Conservation (phyloP, 176 grass and related monocot genomes). For the Avena eriantha region DNA sequence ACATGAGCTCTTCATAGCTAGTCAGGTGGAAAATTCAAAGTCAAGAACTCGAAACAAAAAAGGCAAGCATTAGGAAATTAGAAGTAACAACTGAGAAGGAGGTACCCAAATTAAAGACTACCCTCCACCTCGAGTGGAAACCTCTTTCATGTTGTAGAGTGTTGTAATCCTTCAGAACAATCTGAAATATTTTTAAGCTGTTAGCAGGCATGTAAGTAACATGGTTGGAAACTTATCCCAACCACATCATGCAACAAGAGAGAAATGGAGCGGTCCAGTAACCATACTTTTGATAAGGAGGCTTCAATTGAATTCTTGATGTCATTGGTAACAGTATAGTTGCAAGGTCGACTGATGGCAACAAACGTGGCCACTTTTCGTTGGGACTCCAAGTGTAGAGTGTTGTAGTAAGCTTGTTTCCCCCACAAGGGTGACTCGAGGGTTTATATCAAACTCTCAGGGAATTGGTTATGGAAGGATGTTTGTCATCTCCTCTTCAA, state of each 20-base stretch:
- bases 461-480: too few species aligned
- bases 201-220: constrained; percentile 16
- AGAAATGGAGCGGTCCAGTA: neutral
- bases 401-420: too few species aligned
- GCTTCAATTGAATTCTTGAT: constrained; percentile 66
- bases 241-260: neutral
- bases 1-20: neutral
- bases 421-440: too few species aligned
- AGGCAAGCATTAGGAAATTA: neutral
- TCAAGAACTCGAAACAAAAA: neutral
- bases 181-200: constrained; percentile 47
- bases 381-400: too few species aligned
- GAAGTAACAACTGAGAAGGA: neutral
- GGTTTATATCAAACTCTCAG: too few species aligned
- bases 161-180: constrained; percentile 85
- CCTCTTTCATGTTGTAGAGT: constrained; percentile 96
- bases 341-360: constrained; percentile 41
- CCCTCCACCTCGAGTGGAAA: constrained; percentile 85
- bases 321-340: constrained; percentile 49
- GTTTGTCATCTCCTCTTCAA: too few species aligned
- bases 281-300: constrained; percentile 70
- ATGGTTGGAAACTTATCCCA: neutral
- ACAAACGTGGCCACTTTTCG: too few species aligned
- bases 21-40: neutral
- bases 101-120: constrained; percentile 87